Conservation (phyloP, 2,329 filamentous ascomycete genomes). For the Claviceps pusilla region DNA sequence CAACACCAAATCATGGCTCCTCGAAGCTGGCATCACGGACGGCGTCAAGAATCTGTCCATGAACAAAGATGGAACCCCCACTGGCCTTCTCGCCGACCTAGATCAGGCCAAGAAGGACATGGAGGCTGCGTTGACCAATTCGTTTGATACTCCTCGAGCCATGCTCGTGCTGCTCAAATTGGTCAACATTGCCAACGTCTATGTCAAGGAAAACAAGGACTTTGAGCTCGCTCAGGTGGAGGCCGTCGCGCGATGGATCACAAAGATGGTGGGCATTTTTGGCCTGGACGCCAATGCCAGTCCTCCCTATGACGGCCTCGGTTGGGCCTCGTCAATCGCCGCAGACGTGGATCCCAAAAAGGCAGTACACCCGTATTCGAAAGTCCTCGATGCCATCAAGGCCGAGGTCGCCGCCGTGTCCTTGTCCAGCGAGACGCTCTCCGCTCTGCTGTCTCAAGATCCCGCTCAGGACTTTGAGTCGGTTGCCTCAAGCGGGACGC, state of each 20-base stretch:
- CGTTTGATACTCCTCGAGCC: slow-evolving; percentile 70
- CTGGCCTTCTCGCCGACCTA: slow-evolving; percentile 25
- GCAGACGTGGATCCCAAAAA: slow-evolving; percentile 28
- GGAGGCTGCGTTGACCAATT: slow-evolving; percentile 54
- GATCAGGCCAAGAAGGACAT: slow-evolving; percentile 41
- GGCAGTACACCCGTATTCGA: slow-evolving; percentile 32
- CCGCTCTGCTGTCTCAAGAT: slow-evolving; percentile 26
- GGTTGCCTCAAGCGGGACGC: slow-evolving; percentile 28
- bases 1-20: slow-evolving; percentile 39
- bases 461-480: slow-evolving; percentile 32
- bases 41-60: slow-evolving; percentile 26
- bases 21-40: slow-evolving; percentile 24
- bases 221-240: slow-evolving; percentile 34
- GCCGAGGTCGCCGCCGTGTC: slow-evolving; percentile 31
- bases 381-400: slow-evolving; percentile 30
- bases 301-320: slow-evolving; percentile 39
- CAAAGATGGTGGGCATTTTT: slow-evolving; percentile 69
- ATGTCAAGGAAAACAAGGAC: slow-evolving; percentile 32
- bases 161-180: slow-evolving; percentile 68
- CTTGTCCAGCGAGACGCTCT: slow-evolving; percentile 32
- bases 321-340: slow-evolving; percentile 34
- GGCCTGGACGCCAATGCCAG: slow-evolving; percentile 55
- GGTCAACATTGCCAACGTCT: slow-evolving; percentile 60
- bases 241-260: slow-evolving; percentile 60
- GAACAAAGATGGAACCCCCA: slow-evolving; percentile 15